These are phyloP conservation scores for Saccharomyces pastorianus DNA, from an alignment of 1,139 yeast species.

Conservation along the genomic window DNA sequence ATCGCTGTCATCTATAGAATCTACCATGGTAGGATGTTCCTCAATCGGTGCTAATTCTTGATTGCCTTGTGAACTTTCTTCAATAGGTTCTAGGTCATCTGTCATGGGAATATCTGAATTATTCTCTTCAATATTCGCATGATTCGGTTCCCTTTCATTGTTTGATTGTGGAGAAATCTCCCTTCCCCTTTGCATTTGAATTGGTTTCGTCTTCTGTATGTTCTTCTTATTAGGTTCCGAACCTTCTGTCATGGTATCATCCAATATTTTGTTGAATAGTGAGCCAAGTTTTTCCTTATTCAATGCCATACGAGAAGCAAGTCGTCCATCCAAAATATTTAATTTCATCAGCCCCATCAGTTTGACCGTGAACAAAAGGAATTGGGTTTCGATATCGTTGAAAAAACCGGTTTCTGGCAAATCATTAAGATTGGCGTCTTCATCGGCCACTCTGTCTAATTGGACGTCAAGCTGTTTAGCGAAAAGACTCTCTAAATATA, in stretches of 20 bases:
- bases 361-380: conserved; percentile 47
- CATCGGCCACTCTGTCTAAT: conserved; percentile 49
- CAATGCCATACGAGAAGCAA: conserved; percentile 39
- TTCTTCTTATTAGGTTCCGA: not conserved
- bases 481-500: conserved; percentile 31
- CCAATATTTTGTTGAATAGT: conserved; percentile 28
- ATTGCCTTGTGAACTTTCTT: conserved; percentile 5
- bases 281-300: conserved; percentile 45
- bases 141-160: not conserved
- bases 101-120: not conserved
- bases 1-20: not conserved
- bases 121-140: not conserved
- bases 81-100: conserved; percentile 5
- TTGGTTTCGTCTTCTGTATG: not conserved
- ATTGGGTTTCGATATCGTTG: conserved; percentile 33
- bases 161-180: not conserved
- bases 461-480: conserved; percentile 29
- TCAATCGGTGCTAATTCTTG: conserved; percentile 12
- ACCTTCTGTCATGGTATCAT: conserved; percentile 23
- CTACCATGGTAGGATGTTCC: conserved; percentile 9
- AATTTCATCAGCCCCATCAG: conserved; percentile 40
- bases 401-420: conserved; percentile 19
- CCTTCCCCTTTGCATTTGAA: not conserved
- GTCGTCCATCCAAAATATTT: conserved; percentile 32
- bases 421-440: conserved; percentile 49